Evolutionary conservation across 2,329 filamentous ascomycete genomes (phyloP), one percentile per base, ranked within the genome.

Genomic region (Amesomyces nigricolor): DNA sequence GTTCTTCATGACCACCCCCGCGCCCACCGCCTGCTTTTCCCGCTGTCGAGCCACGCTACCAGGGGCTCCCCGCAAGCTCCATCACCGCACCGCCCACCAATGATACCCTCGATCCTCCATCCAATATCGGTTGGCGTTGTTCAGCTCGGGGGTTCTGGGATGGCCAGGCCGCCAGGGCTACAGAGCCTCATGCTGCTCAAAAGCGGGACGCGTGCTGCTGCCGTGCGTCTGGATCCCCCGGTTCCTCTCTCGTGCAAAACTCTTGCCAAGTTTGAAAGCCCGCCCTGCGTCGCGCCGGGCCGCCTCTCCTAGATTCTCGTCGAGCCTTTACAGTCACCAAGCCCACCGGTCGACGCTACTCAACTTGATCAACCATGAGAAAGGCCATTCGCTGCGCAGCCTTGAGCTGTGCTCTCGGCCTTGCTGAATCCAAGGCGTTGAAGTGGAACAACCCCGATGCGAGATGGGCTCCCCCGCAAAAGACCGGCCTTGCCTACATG

Each of bases 381-480:
- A 51, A 46, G 44, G 46, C 56, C 29, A 9, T 63, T 29, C 56
- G 57, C 32, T 40, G 56, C n/a, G 63, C 59, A 37, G 61, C 62
- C 51, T 39, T 64, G 39, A 59, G 62, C 58, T 63, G 61, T 57
- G 53, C 59, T 42, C 50, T 63, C 17, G 40, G 58, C 13, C 53
- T 58, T 22, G 61, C 42, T 10, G 54, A 63, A 39, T 60, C 62
- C 47, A 66, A 67, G 51, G 55, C 57, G 5, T 32, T 64, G 29
- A 64, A 58, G 56, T 67, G 66, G 66, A 56, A 57, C 16, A 47
- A 59, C 22, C 54, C 63, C 26, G 59, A 56, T 29, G 45, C 54
- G 6, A 58, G 56, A 45, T 68, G 66, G 66, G 40, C 50, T 9
- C 66, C 66, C 1, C 53, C 67, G 3, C 61, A 56, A 40, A 55